phyloP scores from a whole-genome alignment of 495 filamentous ascomycete genomes.

The Lepraria neglecta region DNA sequence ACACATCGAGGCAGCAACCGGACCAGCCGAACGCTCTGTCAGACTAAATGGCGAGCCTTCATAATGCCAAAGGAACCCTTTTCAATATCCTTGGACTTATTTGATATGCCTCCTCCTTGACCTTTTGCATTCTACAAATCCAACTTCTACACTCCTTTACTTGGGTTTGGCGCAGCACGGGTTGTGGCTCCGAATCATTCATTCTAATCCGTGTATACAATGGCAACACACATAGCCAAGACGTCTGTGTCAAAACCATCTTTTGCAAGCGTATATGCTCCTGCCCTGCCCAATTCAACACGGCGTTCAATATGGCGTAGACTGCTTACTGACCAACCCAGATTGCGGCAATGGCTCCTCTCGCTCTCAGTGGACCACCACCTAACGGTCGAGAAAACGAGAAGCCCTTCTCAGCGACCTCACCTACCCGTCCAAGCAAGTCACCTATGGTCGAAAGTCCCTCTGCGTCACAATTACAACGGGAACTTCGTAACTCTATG shows the following conservation, averaged over 20 bases:
- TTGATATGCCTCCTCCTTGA: conserved; percentile 30
- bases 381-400: conserved; percentile 18
- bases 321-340: conserved; percentile 16
- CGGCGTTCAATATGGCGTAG: not conserved
- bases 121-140: conserved; percentile 23
- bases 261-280: conserved; percentile 35
- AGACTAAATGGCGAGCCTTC: conserved; percentile 26
- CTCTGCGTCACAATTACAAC: conserved; percentile 17
- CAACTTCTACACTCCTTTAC: conserved; percentile 32
- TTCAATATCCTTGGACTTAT: conserved; percentile 21
- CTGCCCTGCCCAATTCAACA: conserved; percentile 5
- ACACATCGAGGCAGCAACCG: conserved; percentile 9
- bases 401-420: not conserved
- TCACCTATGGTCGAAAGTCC: conserved; percentile 14
- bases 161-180: conserved; percentile 15
- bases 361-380: conserved; percentile 11
- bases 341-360: conserved; percentile 29
- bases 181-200: conserved; percentile 19
- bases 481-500: conserved; percentile 25
- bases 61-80: conserved; percentile 25
- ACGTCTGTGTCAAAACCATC: conserved; percentile 34
- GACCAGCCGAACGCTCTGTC: conserved; percentile 13
- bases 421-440: conserved; percentile 10
- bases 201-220: conserved; percentile 19
- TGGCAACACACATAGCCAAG: conserved; percentile 28